Base-by-base conservation (phyloP, 305 asterid species). In the Stenogyne calaminthoides region DNA sequence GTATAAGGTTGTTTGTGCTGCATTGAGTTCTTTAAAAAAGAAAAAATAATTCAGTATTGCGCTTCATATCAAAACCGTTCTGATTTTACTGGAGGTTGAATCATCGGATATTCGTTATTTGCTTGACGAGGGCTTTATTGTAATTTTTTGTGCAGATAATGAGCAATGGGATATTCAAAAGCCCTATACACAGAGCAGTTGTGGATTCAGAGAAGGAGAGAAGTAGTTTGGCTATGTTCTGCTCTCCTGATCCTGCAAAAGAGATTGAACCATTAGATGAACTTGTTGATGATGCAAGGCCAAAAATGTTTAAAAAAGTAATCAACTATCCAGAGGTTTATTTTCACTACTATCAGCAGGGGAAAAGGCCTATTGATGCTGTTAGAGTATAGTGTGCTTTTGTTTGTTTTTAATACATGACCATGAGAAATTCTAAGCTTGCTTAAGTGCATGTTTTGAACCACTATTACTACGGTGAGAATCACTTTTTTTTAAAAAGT, bases 131-230 rank as follows among this genome's bases (percentile, higher is more conserved):
- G 57, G 16, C 6, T n/a, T 6, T 54, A 18, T 67, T 18, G 22
- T 46, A 12, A 37, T 54, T 40, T 65, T 8, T 46, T 19, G 3
- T 71, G 81, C 88, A 91, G 96, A 83, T 92, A 73, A 75, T 87
- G 86, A 89, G 91, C 80, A 91, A 91, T 55, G 95, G 97, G 18
- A 71, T 85, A 19, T 81, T 78, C 78, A 87, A 79, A 84, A 88
- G 96, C 82, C 88, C 87, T 0, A 67, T 91, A 80, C 97, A 91
- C 76, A 88, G 87, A 78, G 97, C 80, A n/a, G 81, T 88, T 69
- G 80, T 88, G 7, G 84, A 84, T 80, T 68, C 81, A 7, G 75
- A 72, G 29, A 79, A 56, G 64, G 92, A 87, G 67, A 88, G 95
- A 76, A 77, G 74, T 22, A 81, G 84, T 10, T 58, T 92, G 77